Conservation (phyloP, 2,329 filamentous ascomycete genomes). For the Colletotrichum sp. region DNA sequence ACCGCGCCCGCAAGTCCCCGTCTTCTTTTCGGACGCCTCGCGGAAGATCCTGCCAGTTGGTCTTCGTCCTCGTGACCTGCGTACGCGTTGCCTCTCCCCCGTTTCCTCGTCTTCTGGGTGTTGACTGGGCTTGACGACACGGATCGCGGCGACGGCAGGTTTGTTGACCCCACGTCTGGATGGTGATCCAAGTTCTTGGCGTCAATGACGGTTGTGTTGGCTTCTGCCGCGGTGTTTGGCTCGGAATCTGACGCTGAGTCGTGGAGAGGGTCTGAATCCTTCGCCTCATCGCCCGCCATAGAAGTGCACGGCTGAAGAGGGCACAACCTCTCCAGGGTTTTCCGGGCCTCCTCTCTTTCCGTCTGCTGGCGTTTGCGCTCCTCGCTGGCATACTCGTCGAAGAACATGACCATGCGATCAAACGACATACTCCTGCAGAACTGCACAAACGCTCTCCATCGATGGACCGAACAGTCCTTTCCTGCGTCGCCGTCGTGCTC, state of each 20-base stretch:
- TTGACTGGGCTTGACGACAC: neutral
- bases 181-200: neutral
- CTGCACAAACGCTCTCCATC: neutral
- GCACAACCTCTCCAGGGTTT: neutral
- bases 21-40: neutral
- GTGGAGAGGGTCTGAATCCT: neutral
- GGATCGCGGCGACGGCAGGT: neutral
- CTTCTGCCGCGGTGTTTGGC: neutral
- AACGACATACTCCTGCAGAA: neutral
- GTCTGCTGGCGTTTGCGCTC: neutral
- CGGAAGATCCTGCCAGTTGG: neutral
- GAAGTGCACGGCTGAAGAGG: neutral
- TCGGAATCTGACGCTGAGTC: neutral
- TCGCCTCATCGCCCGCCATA: neutral
- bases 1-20: neutral
- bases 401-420: neutral
- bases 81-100: neutral
- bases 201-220: no score
- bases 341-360: neutral
- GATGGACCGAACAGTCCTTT: neutral
- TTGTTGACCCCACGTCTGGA: neutral
- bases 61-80: neutral
- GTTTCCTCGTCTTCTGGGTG: neutral
- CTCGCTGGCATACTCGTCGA: neutral
- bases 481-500: neutral